Conservation (phyloP, 768 basidiomycete genomes). For the Phallus indusiatus region DNA sequence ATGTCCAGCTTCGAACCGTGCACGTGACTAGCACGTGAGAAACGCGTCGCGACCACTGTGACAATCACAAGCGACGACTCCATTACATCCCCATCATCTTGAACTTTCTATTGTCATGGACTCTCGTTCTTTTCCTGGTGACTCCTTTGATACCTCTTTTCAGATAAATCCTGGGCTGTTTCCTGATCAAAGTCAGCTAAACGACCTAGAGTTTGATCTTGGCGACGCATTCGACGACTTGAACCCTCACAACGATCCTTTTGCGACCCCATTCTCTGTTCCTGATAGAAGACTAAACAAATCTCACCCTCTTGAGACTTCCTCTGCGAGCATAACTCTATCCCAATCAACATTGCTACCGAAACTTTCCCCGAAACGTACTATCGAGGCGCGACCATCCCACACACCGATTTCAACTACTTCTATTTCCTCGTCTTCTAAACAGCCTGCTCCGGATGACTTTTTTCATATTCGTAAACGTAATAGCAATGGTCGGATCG, state of each 20-base stretch:
- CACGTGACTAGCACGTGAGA: conserved; percentile 1
- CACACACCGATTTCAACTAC: background rate
- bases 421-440: background rate
- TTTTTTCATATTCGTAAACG: conserved; percentile 10
- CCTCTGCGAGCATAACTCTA: conserved; percentile 6
- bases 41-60: background rate
- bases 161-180: conserved; percentile 32
- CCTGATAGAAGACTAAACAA: conserved; percentile 24
- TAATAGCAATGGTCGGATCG: conserved; percentile 4
- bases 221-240: conserved; percentile 41
- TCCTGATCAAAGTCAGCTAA: conserved; percentile 17
- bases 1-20: too few species aligned
- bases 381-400: conserved; percentile 15
- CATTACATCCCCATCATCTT: background rate
- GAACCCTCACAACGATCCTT: conserved; percentile 29
- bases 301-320: background rate
- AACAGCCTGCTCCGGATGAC: conserved; percentile 5
- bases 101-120: background rate
- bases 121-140: conserved; percentile 16
- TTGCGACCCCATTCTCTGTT: conserved; percentile 24
- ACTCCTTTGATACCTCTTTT: conserved; percentile 23
- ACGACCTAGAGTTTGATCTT: conserved; percentile 25
- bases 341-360: conserved; percentile 15
- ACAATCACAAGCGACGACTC: background rate
- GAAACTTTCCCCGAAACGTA: conserved; percentile 15